Base-by-base conservation (phyloP, 2,329 filamentous ascomycete species). In the Apiospora marii region DNA sequence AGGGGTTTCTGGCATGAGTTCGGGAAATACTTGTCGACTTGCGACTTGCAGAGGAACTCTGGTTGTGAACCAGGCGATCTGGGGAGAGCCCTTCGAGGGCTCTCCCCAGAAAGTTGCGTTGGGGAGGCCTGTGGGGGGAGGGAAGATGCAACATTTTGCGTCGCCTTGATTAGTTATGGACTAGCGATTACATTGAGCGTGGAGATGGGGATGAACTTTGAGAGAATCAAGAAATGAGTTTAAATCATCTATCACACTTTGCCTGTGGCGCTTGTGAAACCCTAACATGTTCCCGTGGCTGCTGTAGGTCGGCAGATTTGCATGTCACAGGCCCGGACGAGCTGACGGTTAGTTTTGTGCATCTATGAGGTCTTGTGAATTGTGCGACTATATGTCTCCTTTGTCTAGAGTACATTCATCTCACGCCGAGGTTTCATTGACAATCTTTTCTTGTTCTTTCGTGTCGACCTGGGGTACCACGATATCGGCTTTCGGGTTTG, bases 381-480 rank as follows among this genome's bases (percentile, higher is more conserved):
- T 37, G 58, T 41, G 58, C 34, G 58, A n/a, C 58, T 64, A 64
- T 64, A 34, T 64, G 41, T 41, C 41, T 64, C 58, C 58, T 12
- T 41, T 34, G 12, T 41, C 34, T 37, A 64, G 58, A 19, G 34
- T n/a, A 58, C 19, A n/a, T 64, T 41, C 58, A 37, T 64, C 67
- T 70, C 37, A 70, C 37, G 68, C 68, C 68, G 68, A 70, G 10
- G 68, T 70, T 34, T 70, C 68, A 12, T 70, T 70, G 10, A 70
- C 68, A 30, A 70, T 27, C n/a, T 70, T 43, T 53, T 43, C 27
- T 51, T 70, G 46, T 51, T 70, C 78, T 84, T 74, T 88, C 80
- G 68, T 88, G 81, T 86, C 87, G 87, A 94, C 82, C 92, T 92
- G 96, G 0, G 90, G 89, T 0, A 90, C 86, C 27, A 90, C 78